Base-by-base conservation (phyloP, 164 flowering plant genomes). In the Paratinospora sagittata region DNA sequence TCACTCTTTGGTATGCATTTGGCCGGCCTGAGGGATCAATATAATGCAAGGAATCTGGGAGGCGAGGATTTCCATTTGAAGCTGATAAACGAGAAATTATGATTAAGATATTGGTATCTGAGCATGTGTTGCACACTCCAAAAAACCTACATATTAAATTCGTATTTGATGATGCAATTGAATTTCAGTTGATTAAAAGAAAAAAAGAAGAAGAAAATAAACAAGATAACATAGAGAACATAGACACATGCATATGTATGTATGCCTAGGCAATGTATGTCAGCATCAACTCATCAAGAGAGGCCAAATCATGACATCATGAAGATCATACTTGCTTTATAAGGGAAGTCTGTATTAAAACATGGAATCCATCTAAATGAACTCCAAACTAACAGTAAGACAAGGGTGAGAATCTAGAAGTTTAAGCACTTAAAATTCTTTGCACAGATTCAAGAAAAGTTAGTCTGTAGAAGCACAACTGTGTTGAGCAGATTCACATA, bases 1-100 rank as follows among this genome's bases (percentile, higher is more conserved):
- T 80, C 77, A 91, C 99, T 88, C 83, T 86, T 80, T 95, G 99
- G 74, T 95, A 95, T 75, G 97, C 87, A 83, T 95, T 95, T 60
- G 80, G 79, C 34, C 86, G 74, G 63, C 97, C 97, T 23, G 90
- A 83, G 70, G 85, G 89, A 80, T 92, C 92, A 70, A 91, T 82
- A 70, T 87, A 91, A 77, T 95, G 99, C 85, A 95, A 82, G 55
- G 99, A 95, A 71, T 79, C 82, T 55, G 88, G 86, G 77, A 34
- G 77, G 14, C 79, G 84, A 70, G 95, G 96, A 82, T 86, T 77
- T 78, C 99, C 99, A 84, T 95, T 92, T 75, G 99, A 95, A 75
- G 90, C 99, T 95, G 67, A 73, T 24, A 70, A 70, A 73, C 13
- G 41, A 16, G 57, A 33, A 63, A 60, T 80, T 26, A 52, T 33